Base-by-base conservation (phyloP, 306 rosid species). In the Arachis stenosperma region DNA sequence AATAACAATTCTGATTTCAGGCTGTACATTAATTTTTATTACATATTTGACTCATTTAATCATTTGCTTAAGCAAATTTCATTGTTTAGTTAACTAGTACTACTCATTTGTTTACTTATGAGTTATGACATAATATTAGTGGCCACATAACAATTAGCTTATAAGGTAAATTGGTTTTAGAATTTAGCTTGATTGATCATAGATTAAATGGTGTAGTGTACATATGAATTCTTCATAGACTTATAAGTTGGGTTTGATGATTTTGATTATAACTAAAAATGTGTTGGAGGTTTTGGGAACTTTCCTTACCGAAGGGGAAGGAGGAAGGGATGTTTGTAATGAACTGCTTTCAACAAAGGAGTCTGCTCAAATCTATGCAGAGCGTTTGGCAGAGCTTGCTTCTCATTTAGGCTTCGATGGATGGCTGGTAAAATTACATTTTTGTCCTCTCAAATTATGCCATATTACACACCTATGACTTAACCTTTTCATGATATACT, bases 391-490 rank as follows among this genome's bases (percentile, higher is more conserved):
- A 3, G 96, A 94, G 87, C 95, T 94, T 65, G 95, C 96, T 76
- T 76, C 74, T 53, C 81, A 78, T 22, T 85, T 94, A 83, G 91
- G 96, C 75, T 94, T 94, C 10, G 99, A 94, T 69, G 99, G 97
- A 12, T 94, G 99, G 99, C 97, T 94, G 86, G 99, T 94, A 86
- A 81, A 13, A 2, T 33, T 33, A 33, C 37, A 33, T 22, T 22
- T 22, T 22, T 22, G 27, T 22, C 27, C 27, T 22, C 27, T 22
- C 27, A 22, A 22, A 22, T 22, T 22, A 22, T 22, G 27, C 27
- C 27, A 22, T 22, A 22, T 22, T 22, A 22, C 27, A 22, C 27
- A 22, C 27, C 27, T 22, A 22, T 22, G 27, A 22, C 27, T 22
- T 22, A 22, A 22, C 27, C 27, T 22, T 22, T 22, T 22, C 27